phyloP scores from a whole-genome alignment of 1,139 yeast species.

The Yamadazyma mexicana region DNA sequence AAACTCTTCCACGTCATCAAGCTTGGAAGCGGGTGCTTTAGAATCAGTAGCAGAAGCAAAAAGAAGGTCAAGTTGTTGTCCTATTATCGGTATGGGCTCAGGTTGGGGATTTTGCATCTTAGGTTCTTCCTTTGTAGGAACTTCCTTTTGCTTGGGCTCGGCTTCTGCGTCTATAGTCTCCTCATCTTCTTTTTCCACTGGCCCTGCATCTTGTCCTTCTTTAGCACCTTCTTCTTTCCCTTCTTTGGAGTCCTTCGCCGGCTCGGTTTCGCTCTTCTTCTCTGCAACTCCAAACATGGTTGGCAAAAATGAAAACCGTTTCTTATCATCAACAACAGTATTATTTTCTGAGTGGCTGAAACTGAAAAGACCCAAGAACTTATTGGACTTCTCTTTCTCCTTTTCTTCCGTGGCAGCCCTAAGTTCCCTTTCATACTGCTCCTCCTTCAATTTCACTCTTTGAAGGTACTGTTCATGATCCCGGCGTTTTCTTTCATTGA shows the following conservation, averaged over 20 bases:
- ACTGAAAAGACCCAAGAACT: constrained; percentile 30
- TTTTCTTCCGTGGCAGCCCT: constrained; percentile 26
- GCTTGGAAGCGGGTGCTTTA: neutral
- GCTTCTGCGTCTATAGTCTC: neutral
- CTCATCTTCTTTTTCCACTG: constrained; percentile 1
- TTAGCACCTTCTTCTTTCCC: neutral
- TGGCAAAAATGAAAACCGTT: constrained; percentile 23
- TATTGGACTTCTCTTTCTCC: constrained; percentile 17
- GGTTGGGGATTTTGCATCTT: too few species aligned
- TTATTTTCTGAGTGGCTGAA: constrained; percentile 5
- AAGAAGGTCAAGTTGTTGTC: neutral
- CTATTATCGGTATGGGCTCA: neutral
- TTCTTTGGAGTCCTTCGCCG: too few species aligned
- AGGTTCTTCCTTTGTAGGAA: neutral
- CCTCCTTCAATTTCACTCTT: constrained; percentile 39
- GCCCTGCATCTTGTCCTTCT: neutral
- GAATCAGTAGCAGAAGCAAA: neutral
- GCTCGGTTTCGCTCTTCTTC: too few species aligned
- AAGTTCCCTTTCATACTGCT: constrained; percentile 37
- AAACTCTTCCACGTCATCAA: constrained; percentile 17
- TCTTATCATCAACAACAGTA: constrained; percentile 5
- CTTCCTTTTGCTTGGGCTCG: neutral
- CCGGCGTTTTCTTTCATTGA: constrained; percentile 40
- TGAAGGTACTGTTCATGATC: constrained; percentile 43
- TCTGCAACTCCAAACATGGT: constrained; percentile 3